A percentile compares a stretch with the other conserved stretches of the same genome.
These are phyloP conservation scores for Fraxinus ornus DNA, from an alignment of 305 asterid genomes.

Conservation along the genomic window DNA sequence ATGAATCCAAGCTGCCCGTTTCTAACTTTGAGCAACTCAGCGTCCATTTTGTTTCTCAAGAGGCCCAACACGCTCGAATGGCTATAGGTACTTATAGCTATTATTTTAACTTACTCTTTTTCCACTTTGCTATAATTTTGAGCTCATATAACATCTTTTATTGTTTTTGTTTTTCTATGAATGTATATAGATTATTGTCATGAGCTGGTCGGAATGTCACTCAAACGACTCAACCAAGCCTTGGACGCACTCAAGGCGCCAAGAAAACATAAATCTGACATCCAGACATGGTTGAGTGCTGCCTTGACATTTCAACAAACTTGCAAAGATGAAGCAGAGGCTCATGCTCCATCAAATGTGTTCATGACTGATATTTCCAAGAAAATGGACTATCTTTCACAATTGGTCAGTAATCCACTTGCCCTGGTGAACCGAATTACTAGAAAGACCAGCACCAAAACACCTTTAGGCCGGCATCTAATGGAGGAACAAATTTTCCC, in stretches of 20 bases:
- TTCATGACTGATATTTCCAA: constrained; percentile 36
- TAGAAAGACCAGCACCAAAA: not conserved
- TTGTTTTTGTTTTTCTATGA: not conserved
- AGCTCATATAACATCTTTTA: not conserved
- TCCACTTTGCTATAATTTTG: not conserved
- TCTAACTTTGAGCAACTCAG: constrained; percentile 43
- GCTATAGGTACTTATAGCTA: constrained; percentile 39
- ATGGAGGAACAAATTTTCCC: constrained; percentile 37
- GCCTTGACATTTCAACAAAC: constrained; percentile 37
- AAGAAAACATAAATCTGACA: constrained; percentile 31
- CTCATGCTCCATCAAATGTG: constrained; percentile 30
- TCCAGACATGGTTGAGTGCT: constrained; percentile 48
- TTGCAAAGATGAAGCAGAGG: constrained; percentile 49
- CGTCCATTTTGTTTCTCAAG: constrained; percentile 45
- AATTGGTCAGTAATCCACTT: constrained; percentile 54
- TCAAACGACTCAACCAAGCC: constrained; percentile 36
- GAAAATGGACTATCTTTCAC: constrained; percentile 50
- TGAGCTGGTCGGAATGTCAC: constrained; percentile 34
- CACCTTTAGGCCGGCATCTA: constrained; percentile 17
- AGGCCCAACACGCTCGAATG: constrained; percentile 44
- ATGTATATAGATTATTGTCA: constrained; percentile 30
- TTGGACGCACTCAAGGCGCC: constrained; percentile 29
- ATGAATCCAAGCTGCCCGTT: constrained; percentile 40
- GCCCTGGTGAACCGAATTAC: constrained; percentile 57
- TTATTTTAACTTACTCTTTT: not conserved